These are phyloP conservation scores for Dioscorea zingiberensis DNA, from an alignment of 106 monocot genomes.

Conservation along the genomic window DNA sequence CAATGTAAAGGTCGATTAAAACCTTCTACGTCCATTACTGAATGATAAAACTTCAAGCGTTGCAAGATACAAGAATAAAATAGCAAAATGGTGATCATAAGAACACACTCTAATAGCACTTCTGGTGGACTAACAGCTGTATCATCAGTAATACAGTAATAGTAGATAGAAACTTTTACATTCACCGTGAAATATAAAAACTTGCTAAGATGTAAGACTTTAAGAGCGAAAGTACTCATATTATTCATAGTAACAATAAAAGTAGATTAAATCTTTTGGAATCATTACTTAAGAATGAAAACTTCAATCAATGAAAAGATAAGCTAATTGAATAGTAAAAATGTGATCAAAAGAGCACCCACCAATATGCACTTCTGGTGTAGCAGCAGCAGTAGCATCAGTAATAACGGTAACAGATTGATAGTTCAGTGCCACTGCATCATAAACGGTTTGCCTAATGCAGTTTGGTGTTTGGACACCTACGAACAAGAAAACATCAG, in stretches of 20 bases:
- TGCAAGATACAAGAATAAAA: background rate
- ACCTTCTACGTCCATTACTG: background rate
- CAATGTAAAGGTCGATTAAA: too few species aligned
- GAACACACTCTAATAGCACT: background rate
- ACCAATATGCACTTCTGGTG: constrained; percentile 80
- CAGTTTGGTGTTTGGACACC: constrained; percentile 99
- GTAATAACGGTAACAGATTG: constrained; percentile 60
- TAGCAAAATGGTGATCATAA: background rate
- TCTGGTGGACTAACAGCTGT: too few species aligned
- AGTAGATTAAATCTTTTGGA: too few species aligned
- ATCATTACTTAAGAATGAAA: too few species aligned
- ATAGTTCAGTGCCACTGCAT: constrained; percentile 81
- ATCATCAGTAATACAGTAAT: too few species aligned
- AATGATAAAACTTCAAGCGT: background rate
- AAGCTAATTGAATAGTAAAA: too few species aligned
- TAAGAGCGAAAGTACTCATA: too few species aligned
- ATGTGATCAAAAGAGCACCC: background rate
- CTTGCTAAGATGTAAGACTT: too few species aligned
- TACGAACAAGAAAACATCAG: constrained; percentile 8
- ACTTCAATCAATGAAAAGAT: too few species aligned
- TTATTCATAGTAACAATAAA: too few species aligned
- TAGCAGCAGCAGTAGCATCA: constrained; percentile 95
- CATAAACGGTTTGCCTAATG: constrained; percentile 93
- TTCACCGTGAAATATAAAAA: too few species aligned
- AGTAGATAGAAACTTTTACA: too few species aligned